A percentile compares a stretch with the other conserved stretches of the same genome.
These are phyloP conservation scores for Emergomyces africanus DNA, from an alignment of 2,329 filamentous ascomycete genomes.

Conservation along the genomic window DNA sequence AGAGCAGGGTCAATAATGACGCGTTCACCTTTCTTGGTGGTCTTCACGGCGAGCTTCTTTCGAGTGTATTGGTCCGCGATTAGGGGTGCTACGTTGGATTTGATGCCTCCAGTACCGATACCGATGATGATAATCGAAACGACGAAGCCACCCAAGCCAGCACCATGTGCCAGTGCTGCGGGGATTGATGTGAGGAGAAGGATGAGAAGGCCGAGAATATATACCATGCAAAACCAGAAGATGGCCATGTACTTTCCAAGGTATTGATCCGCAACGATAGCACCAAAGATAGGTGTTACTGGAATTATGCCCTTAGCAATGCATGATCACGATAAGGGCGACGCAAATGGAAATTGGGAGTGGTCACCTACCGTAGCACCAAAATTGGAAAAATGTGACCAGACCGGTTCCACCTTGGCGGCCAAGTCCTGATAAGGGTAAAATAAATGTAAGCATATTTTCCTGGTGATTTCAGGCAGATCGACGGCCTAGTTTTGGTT, in stretches of 20 bases:
- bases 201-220: conserved; percentile 45
- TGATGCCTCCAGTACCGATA: conserved; percentile 54
- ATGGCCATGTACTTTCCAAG: conserved; percentile 51
- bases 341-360: background rate
- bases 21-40: conserved; percentile 34
- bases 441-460: conserved; percentile 1
- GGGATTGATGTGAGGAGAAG: conserved; percentile 45
- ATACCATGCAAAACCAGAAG: conserved; percentile 42
- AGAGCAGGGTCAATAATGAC: conserved; percentile 55
- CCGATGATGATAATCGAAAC: conserved; percentile 49
- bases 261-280: conserved; percentile 47
- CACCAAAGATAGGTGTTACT: conserved; percentile 46
- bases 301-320: background rate
- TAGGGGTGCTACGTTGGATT: conserved; percentile 48
- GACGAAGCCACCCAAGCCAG: conserved; percentile 43
- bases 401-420: conserved; percentile 37
- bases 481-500: background rate
- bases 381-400: conserved; percentile 43
- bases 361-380: conserved; percentile 34
- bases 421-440: conserved; percentile 18
- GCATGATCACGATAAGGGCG: background rate
- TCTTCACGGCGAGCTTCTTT: conserved; percentile 39
- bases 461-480: background rate
- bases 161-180: conserved; percentile 35
- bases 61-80: conserved; percentile 54